Conservation (phyloP, 2,329 filamentous ascomycete genomes). For the Xylariales sp. region DNA sequence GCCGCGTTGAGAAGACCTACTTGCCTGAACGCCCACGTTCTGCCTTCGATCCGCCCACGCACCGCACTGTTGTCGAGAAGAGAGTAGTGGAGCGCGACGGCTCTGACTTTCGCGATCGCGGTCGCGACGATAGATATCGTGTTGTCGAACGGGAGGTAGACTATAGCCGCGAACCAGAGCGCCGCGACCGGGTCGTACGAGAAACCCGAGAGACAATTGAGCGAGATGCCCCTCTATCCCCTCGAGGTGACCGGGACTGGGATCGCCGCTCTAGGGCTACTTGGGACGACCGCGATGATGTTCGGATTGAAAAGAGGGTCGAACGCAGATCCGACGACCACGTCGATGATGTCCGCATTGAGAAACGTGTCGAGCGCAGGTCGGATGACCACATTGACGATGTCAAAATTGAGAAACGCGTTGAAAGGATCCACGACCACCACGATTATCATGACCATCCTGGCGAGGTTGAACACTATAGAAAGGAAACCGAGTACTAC, state of each 20-base stretch:
- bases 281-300: slow-evolving; percentile 32
- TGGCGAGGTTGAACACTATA: slow-evolving; percentile 53
- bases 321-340: slow-evolving; percentile 37
- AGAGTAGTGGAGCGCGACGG: slow-evolving; percentile 22
- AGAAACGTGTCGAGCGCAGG: slow-evolving; percentile 31
- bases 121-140: slow-evolving; percentile 27
- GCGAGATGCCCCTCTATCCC: slow-evolving; percentile 18
- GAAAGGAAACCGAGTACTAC: slow-evolving; percentile 61
- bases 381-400: slow-evolving; percentile 23
- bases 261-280: slow-evolving; percentile 32
- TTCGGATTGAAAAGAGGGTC: slow-evolving; percentile 37
- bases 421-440: slow-evolving; percentile 18
- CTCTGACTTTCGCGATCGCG: slow-evolving; percentile 14
- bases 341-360: slow-evolving; percentile 42
- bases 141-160: slow-evolving; percentile 16
- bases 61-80: slow-evolving; percentile 26
- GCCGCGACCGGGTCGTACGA: slow-evolving; percentile 35
- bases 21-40: slow-evolving; percentile 48
- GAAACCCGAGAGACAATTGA: slow-evolving; percentile 39
- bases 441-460: slow-evolving; percentile 25
- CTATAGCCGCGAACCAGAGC: slow-evolving; percentile 20
- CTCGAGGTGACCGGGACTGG: slow-evolving; percentile 40
- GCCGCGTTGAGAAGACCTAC: slow-evolving; percentile 34
- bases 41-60: slow-evolving; percentile 35
- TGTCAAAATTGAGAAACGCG: slow-evolving; percentile 23